Evolutionary conservation across 352 stramenopile species (phyloP).

Genomic region (Pythium insidiosum): DNA sequence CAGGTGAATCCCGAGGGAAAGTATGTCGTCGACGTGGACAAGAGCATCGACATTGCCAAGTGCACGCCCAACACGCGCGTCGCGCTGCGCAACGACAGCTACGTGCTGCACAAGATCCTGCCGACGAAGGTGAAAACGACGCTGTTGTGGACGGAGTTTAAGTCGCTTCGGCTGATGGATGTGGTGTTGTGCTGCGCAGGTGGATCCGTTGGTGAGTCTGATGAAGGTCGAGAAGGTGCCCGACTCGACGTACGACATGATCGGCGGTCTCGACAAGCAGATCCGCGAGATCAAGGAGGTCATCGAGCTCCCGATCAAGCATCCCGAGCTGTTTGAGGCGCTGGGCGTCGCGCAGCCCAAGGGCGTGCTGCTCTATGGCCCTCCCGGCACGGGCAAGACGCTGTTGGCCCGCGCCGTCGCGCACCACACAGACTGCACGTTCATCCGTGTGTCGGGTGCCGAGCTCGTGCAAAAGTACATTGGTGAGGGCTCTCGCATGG

Average conservation of each 20-base stretch:
- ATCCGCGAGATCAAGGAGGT: constrained; percentile 99
- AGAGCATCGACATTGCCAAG: constrained; percentile 93
- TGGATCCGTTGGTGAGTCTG: constrained; percentile 89
- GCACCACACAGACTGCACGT: constrained; percentile 99
- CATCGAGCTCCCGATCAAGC: constrained; percentile 99
- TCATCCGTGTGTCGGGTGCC: constrained; percentile 98
- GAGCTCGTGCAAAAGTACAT: constrained; percentile 99
- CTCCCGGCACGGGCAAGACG: constrained; percentile 98
- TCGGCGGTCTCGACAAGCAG: constrained; percentile 98
- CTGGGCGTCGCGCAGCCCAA: constrained; percentile 98
- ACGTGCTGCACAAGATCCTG: constrained; percentile 99
- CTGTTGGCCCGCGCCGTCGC: constrained; percentile 97
- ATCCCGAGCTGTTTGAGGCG: constrained; percentile 99
- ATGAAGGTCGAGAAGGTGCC: constrained; percentile 99
- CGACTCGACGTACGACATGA: constrained; percentile 99
- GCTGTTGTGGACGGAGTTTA: too few relatives aligned
- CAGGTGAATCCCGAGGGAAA: constrained; percentile 98
- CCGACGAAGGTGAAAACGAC: constrained; percentile 98
- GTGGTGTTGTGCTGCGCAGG: background rate
- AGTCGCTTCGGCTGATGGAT: too few relatives aligned
- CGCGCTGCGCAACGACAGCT: constrained; percentile 98
- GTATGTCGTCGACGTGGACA: constrained; percentile 99
- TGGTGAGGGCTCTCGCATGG: constrained; percentile 97
- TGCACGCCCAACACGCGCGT: constrained; percentile 98
- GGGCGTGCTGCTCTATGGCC: constrained; percentile 92